These are phyloP conservation scores for Spiromastix sp. DNA, from an alignment of 2,329 filamentous ascomycete genomes.

Conservation along the genomic window DNA sequence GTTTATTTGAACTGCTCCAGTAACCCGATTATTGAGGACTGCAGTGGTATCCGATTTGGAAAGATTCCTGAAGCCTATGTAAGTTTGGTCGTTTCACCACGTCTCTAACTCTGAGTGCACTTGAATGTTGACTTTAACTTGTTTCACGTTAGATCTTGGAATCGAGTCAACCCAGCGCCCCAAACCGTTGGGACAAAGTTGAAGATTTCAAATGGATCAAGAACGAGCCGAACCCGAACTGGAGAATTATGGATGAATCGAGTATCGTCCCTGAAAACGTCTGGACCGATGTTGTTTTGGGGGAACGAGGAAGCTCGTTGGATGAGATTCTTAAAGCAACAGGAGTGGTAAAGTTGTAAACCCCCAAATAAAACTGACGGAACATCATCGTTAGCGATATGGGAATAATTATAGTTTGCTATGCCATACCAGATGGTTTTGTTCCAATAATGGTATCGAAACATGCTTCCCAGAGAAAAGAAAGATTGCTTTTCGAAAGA, in stretches of 20 bases:
- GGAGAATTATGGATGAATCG: constrained; percentile 56
- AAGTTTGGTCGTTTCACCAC: constrained; percentile 26
- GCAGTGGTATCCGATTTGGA: constrained; percentile 65
- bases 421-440: no score
- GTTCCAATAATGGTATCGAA: no score
- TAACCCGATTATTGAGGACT: constrained; percentile 90
- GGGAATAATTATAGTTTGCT: no score
- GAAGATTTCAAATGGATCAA: constrained; percentile 99
- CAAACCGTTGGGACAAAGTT: constrained; percentile 77
- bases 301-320: constrained; percentile 50
- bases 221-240: constrained; percentile 76
- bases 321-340: constrained; percentile 51
- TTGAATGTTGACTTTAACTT: neutral
- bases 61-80: constrained; percentile 62
- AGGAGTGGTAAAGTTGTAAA: constrained; percentile 17
- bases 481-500: no score
- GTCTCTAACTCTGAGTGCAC: neutral
- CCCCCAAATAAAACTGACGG: no score
- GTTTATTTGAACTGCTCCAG: constrained; percentile 75
- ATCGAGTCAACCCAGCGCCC: constrained; percentile 21
- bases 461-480: no score
- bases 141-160: constrained; percentile 17
- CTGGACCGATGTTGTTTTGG: constrained; percentile 60
- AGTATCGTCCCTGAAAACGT: constrained; percentile 50
- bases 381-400: no score